Evolutionary conservation across 2,329 filamentous ascomycete genomes (phyloP), one percentile per base, ranked within the genome.

Genomic region (Diaporthe humulicola): DNA sequence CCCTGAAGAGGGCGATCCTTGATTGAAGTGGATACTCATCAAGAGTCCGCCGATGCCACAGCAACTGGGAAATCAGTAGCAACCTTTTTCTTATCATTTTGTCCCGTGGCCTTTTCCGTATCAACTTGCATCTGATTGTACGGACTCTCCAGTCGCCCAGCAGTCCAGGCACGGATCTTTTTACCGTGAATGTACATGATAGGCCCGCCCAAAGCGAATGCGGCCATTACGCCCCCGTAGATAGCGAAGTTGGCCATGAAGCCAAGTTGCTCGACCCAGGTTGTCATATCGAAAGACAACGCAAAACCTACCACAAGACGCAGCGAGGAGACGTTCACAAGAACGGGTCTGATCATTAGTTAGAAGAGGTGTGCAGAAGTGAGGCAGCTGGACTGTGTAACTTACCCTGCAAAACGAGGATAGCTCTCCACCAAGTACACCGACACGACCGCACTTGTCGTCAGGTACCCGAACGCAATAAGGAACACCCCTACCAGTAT

Each of bases 391-490:
- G 42, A 52, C 58, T 52, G 17, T 58, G 70, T 60, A 36, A 74
- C 77, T 72, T 12, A 79, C 76, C 79, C 79, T 9, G 79, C 78
- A 70, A 75, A 78, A 61, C 75, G 74, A 17, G 79, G 79, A 71
- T 81, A 80, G 22, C 76, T 77, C 77, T 81, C 79, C 45, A 80
- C 78, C 25, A 81, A 54, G 67, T 78, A 81, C 12, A 79, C 76
- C 66, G 78, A 77, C 70, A 80, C 73, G 57, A 81, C 70, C 5
- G 78, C 76, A 40, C 76, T 75, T 17, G 75, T 74, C 12, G 77
- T 80, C 56, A 79, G 70, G 50, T 75, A 76, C 7, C 74, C 77
- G 33, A 79, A 78, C n/a, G 76, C 75, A 56, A 79, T 75, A 45
- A 79, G 60, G 50, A 79, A 78, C 57, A 78, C 74, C n/a, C 78